Evolutionary conservation across 257 asterid species (phyloP).

Genomic region (Capsicum baccatum): DNA sequence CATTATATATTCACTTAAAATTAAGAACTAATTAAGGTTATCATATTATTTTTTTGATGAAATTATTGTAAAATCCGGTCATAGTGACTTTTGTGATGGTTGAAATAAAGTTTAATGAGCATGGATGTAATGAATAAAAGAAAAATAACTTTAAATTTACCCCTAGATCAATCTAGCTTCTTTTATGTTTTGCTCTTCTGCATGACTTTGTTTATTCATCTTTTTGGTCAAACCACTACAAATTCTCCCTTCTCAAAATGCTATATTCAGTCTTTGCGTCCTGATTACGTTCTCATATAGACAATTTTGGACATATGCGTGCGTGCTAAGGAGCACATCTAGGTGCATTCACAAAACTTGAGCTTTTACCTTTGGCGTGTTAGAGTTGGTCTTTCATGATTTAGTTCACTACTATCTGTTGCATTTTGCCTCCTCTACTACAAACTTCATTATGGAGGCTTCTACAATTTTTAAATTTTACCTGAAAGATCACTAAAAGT

Average conservation of each 20-base stretch:
- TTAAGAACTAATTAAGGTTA: no score
- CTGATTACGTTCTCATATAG: not conserved
- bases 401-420: not conserved
- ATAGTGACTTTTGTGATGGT: no score
- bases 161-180: not conserved
- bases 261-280: not conserved
- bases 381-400: not conserved
- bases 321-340: not conserved
- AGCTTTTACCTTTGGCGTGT: not conserved
- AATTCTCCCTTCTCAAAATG: not conserved
- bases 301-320: not conserved
- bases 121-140: no score
- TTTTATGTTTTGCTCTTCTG: not conserved
- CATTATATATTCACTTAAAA: no score
- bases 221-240: not conserved
- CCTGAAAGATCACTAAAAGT: not conserved
- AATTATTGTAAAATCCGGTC: no score
- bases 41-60: no score
- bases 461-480: not conserved
- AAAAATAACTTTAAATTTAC: no score
- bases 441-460: not conserved
- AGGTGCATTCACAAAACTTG: not conserved
- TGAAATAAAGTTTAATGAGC: no score
- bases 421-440: not conserved
- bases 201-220: not conserved